Conservation (phyloP, 805 yeast species). For the baker's yeast (Saccharomyces cerevisiae) region DNA sequence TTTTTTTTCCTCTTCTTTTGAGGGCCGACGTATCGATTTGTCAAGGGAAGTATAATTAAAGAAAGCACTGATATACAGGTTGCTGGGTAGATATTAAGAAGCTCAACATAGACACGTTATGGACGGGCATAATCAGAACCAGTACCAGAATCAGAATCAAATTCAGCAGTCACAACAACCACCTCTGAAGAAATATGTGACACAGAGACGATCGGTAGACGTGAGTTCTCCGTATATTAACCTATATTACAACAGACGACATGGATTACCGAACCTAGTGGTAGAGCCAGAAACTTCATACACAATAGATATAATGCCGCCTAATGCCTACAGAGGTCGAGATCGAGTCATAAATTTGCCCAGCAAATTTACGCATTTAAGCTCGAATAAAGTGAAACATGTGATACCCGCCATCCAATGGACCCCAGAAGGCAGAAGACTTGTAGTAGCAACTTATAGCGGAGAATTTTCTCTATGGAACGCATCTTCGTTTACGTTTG, state of each 20-base stretch:
- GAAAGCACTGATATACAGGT: not conserved
- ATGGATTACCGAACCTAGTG: conserved; percentile 22
- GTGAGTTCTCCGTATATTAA: conserved; percentile 27
- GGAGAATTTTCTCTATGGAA: conserved; percentile 98
- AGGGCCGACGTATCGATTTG: not conserved
- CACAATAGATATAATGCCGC: conserved; percentile 26
- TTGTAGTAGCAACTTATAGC: conserved; percentile 80
- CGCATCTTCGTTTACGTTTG: conserved; percentile 90
- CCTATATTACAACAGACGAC: conserved; percentile 21
- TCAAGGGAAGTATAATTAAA: not conserved
- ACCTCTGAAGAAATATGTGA: conserved; percentile 22
- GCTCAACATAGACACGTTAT: not conserved
- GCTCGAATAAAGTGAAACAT: conserved; percentile 86
- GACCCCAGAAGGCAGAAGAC: conserved; percentile 94
- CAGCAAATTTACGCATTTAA: conserved; percentile 80
- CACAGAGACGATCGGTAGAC: conserved; percentile 29
- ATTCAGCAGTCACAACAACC: conserved; percentile 5
- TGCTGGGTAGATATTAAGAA: not conserved
- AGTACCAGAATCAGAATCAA: conserved; percentile 3
- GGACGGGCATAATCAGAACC: not conserved
- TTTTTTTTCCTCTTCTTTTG: not conserved
- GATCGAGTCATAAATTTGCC: conserved; percentile 48
- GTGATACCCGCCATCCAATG: conserved; percentile 84
- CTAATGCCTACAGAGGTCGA: conserved; percentile 18
- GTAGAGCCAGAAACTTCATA: conserved; percentile 28